Conservation (phyloP, 805 yeast species). For the Isabelozyma heimii region DNA sequence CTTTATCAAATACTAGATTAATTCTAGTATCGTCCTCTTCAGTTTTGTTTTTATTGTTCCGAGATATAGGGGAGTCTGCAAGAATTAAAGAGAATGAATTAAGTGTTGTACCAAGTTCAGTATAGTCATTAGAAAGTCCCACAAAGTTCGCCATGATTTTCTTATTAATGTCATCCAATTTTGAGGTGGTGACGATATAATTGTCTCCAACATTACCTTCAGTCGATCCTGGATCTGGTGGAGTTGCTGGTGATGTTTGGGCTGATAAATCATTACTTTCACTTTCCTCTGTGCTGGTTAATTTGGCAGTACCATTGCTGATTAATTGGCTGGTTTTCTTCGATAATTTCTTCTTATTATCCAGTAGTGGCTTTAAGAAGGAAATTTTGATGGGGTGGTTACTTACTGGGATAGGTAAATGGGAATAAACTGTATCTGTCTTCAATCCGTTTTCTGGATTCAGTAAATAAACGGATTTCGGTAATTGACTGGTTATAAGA, state of each 20-base stretch:
- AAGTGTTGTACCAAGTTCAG: constrained; percentile 67
- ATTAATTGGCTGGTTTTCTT: constrained; percentile 19
- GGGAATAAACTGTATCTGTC: constrained; percentile 30
- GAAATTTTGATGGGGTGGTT: constrained; percentile 23
- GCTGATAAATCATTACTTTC: neutral
- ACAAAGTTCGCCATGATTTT: constrained; percentile 52
- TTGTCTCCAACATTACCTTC: neutral
- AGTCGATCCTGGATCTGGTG: neutral
- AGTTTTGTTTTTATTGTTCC: constrained; percentile 14
- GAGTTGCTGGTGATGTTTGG: constrained; percentile 1
- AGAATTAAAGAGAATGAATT: constrained; percentile 53
- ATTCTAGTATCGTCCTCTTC: constrained; percentile 27
- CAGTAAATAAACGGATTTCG: constrained; percentile 38
- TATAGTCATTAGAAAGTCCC: constrained; percentile 61
- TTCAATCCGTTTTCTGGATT: constrained; percentile 44
- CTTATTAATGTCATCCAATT: constrained; percentile 58
- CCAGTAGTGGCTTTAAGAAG: constrained; percentile 25
- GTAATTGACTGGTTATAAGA: constrained; percentile 35
- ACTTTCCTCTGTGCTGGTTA: neutral
- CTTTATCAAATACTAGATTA: constrained; percentile 56
- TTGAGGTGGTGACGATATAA: constrained; percentile 28
- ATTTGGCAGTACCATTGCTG: constrained; percentile 3
- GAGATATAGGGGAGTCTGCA: constrained; percentile 24
- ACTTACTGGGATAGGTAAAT: constrained; percentile 32
- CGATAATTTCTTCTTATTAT: constrained; percentile 23